Conservation (phyloP, 345 rosid species). For the Nephelium lappaceum region DNA sequence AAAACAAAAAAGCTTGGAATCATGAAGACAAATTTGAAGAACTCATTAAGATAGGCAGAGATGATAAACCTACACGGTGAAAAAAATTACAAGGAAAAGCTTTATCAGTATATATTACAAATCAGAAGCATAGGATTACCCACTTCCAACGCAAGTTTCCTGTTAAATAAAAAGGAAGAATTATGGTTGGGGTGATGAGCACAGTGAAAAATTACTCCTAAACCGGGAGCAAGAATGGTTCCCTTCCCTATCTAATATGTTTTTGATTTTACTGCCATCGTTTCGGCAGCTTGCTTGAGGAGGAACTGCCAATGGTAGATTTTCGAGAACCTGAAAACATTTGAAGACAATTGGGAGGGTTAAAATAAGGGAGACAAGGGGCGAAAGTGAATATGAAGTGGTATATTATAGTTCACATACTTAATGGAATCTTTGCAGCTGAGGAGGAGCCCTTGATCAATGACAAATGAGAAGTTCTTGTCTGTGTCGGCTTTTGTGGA, state of each 20-base stretch:
- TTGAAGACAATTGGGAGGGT: neutral
- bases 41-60: neutral
- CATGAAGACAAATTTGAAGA: neutral
- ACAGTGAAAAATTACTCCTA: neutral
- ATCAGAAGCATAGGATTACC: neutral
- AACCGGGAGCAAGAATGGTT: neutral
- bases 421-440: conserved; percentile 39
- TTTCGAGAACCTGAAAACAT: conserved; percentile 42
- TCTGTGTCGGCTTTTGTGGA: conserved; percentile 40
- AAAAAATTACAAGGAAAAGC: neutral
- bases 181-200: conserved; percentile 4
- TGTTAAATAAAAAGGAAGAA: neutral
- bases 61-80: neutral
- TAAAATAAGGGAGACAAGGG: neutral
- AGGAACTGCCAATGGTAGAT: conserved; percentile 29
- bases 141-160: neutral
- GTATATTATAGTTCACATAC: conserved; percentile 38
- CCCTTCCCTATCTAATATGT: neutral
- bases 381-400: neutral
- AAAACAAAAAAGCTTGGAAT: too few species aligned
- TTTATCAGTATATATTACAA: conserved; percentile 1
- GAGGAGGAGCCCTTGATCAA: conserved; percentile 52
- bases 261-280: conserved; percentile 38
- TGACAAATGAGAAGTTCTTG: conserved; percentile 57
- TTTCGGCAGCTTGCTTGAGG: conserved; percentile 36